Evolutionary conservation across 352 stramenopile genomes (phyloP).

Genomic region (Blastocystis hominis): DNA sequence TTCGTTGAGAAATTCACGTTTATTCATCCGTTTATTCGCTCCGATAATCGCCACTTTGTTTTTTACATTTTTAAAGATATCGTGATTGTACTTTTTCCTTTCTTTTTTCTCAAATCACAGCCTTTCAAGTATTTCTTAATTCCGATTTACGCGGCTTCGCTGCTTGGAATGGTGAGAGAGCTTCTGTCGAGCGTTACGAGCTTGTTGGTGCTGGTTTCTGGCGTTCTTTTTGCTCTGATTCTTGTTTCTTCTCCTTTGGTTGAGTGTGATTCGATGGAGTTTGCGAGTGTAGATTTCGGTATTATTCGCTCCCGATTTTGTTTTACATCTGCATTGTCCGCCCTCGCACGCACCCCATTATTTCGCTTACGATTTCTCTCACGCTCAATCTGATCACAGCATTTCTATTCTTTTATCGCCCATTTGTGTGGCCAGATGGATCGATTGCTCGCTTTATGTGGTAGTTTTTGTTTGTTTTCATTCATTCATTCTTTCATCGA

Average conservation of each 20-base stretch:
- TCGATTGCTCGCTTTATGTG: conserved; percentile 75
- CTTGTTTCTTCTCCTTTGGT: neutral
- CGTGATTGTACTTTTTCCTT: neutral
- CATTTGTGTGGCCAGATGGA: conserved; percentile 72
- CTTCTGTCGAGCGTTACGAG: neutral
- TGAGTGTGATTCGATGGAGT: neutral
- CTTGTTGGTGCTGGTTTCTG: neutral
- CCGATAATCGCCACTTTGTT: conserved; percentile 30
- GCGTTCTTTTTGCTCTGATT: neutral
- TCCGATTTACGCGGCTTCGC: neutral
- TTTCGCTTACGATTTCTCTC: conserved; percentile 63
- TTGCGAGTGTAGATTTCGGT: conserved; percentile 16
- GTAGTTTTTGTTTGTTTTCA: conserved; percentile 60
- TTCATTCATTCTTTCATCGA: neutral
- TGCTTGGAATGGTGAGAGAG: neutral
- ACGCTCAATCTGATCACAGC: conserved; percentile 68
- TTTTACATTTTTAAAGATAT: conserved; percentile 40
- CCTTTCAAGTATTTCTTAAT: conserved; percentile 16
- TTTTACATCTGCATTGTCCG: neutral
- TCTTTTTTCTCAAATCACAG: neutral
- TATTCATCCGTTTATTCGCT: conserved; percentile 19
- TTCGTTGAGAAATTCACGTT: neutral
- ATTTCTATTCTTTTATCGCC: conserved; percentile 69
- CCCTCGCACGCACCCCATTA: neutral
- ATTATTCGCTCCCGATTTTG: neutral